Base-by-base conservation (phyloP, 2,329 filamentous ascomycete species). In the Arthrobotrys megalospora region DNA sequence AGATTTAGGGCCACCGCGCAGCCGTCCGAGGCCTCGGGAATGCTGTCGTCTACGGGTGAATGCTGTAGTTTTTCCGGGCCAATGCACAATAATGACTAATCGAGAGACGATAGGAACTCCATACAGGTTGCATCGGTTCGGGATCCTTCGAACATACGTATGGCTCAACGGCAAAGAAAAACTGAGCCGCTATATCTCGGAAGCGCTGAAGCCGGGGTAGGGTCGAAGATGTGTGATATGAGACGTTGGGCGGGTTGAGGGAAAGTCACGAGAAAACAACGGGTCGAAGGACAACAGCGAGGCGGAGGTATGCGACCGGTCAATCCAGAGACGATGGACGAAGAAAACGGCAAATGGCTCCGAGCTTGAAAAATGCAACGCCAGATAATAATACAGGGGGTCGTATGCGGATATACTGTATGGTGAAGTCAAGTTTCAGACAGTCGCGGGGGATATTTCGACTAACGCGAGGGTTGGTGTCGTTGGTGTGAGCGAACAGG, bases 121-220 rank as follows among this genome's bases (percentile, higher is more conserved):
- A 67, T 70, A 62, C 73, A 77, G 73, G 52, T 65, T 66, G 73
- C 73, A 77, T 77, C 66, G 73, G 73, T 77, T 77, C 73, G 66
- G 73, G 73, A 77, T 71, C 73, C 66, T 70, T 58, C 73, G 73
- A 68, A 53, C 73, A 77, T 66, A 47, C 60, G 60, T 65, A 48
- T 52, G 58, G 43, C 41, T 52, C 43, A 53, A 67, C n/a, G 52
- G 47, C 32, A 53, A 41, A 43, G 24, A 43, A 62, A 38, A 24
- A 62, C 38, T 16, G 41, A 62, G 43, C 16, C 32, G 48, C 45
- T 63, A 38, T 60, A 19, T 63, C 38, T 21, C 19, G 58, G 43
- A 45, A 50, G 65, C 66, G 73, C 73, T 71, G 38, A 16, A 52
- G 50, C 36, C 38, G 62, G 41, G 43, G 48, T 36, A 70, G 6